Conservation (phyloP, 345 rosid species). For the Clausena lansium region DNA sequence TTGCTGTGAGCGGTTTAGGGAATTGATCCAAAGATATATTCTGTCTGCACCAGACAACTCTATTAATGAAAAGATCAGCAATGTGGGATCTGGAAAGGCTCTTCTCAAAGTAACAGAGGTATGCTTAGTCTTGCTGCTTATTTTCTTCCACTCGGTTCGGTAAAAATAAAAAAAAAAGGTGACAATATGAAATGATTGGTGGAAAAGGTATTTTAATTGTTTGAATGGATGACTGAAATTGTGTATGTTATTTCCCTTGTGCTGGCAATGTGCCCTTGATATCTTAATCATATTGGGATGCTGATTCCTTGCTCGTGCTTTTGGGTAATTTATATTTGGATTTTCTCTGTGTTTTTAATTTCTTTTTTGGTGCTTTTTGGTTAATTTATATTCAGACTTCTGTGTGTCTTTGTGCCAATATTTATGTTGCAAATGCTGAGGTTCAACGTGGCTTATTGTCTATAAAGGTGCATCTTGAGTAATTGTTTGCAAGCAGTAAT, state of each 20-base stretch:
- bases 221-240: neutral
- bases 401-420: neutral
- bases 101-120: constrained; percentile 97
- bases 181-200: neutral
- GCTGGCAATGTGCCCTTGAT: neutral
- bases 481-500: neutral
- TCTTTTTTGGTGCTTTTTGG: neutral
- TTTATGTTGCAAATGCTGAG: neutral
- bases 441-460: neutral
- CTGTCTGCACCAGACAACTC: constrained; percentile 65
- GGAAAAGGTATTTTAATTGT: neutral
- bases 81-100: constrained; percentile 78
- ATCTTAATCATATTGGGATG: neutral
- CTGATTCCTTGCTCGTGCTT: neutral
- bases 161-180: neutral
- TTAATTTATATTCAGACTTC: neutral
- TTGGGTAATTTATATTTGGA: neutral
- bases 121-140: constrained; percentile 26
- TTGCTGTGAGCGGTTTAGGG: constrained; percentile 95
- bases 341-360: neutral
- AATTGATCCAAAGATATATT: constrained; percentile 73
- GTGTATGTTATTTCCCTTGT: neutral
- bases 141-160: neutral
- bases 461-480: neutral
- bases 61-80: constrained; percentile 59